Percentiles rank a stretch among this genome's conserved stretches.
Evolutionary conservation across 2,329 filamentous ascomycete species (phyloP).

Genomic region (Madurella fahalii): DNA sequence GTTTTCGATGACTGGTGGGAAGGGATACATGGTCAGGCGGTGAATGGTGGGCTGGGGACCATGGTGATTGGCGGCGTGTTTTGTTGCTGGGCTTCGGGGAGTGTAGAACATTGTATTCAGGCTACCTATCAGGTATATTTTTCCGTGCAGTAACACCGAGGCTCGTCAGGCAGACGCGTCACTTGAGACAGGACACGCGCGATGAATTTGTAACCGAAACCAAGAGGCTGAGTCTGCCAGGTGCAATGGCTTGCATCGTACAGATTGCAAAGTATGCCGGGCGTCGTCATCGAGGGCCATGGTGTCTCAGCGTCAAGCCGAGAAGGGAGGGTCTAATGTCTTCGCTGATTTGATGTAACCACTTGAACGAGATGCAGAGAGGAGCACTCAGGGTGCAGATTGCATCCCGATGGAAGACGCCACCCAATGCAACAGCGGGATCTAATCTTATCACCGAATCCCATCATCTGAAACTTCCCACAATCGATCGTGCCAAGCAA

Average conservation of each 20-base stretch:
- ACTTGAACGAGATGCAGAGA: too few species aligned
- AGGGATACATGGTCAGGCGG: conserved; percentile 7
- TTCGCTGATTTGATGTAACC: not conserved
- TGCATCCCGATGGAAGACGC: not conserved
- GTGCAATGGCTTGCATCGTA: not conserved
- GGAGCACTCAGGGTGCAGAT: not conserved
- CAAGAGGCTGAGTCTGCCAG: not conserved
- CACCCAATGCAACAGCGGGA: conserved; percentile 8
- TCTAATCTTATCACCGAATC: conserved; percentile 18
- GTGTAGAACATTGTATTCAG: conserved; percentile 16
- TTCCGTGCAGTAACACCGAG: not conserved
- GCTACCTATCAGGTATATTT: not conserved
- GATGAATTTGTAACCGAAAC: not conserved
- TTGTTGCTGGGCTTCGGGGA: not conserved
- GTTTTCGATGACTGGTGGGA: not conserved
- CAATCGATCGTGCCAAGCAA: not conserved
- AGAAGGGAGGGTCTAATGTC: not conserved
- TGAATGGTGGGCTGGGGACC: not conserved
- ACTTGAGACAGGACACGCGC: conserved; percentile 1
- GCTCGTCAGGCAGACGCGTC: conserved; percentile 6
- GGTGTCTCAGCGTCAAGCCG: not conserved
- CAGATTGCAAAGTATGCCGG: not conserved
- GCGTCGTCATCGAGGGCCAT: conserved; percentile 5
- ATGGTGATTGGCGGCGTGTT: conserved; percentile 2
- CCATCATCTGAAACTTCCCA: not conserved